Base-by-base conservation (phyloP, 2,329 filamentous ascomycete genomes). In the Ophiostoma ulmi region DNA sequence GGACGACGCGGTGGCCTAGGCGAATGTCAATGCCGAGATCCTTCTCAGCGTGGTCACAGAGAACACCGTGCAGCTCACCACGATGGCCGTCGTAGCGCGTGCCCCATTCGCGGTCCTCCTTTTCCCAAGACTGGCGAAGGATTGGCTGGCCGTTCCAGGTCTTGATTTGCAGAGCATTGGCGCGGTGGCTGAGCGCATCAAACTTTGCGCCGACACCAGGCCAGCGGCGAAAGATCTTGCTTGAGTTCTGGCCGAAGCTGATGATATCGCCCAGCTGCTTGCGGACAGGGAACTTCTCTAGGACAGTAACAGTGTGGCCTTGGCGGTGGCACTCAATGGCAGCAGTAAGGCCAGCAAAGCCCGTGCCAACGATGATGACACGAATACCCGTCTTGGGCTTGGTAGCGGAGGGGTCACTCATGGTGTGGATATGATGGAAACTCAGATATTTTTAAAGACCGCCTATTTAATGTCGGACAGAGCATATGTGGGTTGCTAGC, bases 241-340 rank as follows among this genome's bases (percentile, higher is more conserved):
- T 85, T 14, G 82, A 84, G 74, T 89, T 89, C 67, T 85, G 82
- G 1, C 86, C 86, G 72, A 88, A 88, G 31, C 84, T 86, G 73
- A 88, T 88, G 72, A 88, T 87, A 78, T 89, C 85, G 69, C 87
- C 87, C 0, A 89, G 81, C 13, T 81, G 78, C 74, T 88, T 89
- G 72, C 88, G 81, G 68, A 83, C 81, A 20, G 82, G 78, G 72
- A 87, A 88, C 1, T 84, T 81, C 70, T 85, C 83, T 11, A 86
- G 78, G 31, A 86, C 78, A 3, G 79, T 77, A 71, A 80, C 86
- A 13, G 79, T 81, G 75, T 89, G 87, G 7, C 87, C 87, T 77
- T 89, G 87, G 26, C 85, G 82, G 67, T 83, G 78, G 74, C 86
- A 87, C 79, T 89, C 87, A 71, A 89, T 86, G 26, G 86, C 85